Conservation (phyloP, 2,329 filamentous ascomycete genomes). For the Epichloe coenophiala region DNA sequence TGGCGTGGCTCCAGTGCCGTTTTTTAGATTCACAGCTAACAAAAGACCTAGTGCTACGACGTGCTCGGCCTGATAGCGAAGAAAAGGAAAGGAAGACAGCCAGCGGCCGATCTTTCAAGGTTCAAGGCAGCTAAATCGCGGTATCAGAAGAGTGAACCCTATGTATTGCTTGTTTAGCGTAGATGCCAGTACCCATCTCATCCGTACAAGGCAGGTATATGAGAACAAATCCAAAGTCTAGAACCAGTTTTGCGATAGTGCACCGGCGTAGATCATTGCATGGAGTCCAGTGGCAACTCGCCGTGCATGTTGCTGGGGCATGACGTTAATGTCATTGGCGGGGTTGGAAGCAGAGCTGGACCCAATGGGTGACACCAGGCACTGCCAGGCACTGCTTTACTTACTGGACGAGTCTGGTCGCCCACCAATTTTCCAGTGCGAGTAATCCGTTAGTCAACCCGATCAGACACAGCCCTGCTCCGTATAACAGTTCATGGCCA, state of each 20-base stretch:
- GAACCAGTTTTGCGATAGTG: no score
- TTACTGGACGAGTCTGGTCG: no score
- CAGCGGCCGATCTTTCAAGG: constrained; percentile 81
- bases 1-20: constrained; percentile 16
- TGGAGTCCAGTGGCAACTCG: no score
- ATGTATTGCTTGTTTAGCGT: not conserved
- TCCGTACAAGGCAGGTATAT: not conserved
- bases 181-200: not conserved
- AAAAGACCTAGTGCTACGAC: constrained; percentile 60
- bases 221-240: not conserved
- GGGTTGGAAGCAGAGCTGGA: no score
- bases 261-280: no score
- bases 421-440: no score
- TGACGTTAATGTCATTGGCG: no score
- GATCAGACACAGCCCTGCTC: not conserved
- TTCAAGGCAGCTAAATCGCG: constrained; percentile 23
- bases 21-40: constrained; percentile 13
- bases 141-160: not conserved
- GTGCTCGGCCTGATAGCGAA: constrained; percentile 87
- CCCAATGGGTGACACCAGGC: no score
- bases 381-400: no score
- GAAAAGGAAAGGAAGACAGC: constrained; percentile 98
- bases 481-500: constrained; percentile 1
- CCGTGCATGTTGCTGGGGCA: no score
- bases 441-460: not conserved